Evolutionary conservation across 306 rosid genomes (phyloP), one percentile per base, ranked within the genome.

Genomic region (Gillenia trifoliata): DNA sequence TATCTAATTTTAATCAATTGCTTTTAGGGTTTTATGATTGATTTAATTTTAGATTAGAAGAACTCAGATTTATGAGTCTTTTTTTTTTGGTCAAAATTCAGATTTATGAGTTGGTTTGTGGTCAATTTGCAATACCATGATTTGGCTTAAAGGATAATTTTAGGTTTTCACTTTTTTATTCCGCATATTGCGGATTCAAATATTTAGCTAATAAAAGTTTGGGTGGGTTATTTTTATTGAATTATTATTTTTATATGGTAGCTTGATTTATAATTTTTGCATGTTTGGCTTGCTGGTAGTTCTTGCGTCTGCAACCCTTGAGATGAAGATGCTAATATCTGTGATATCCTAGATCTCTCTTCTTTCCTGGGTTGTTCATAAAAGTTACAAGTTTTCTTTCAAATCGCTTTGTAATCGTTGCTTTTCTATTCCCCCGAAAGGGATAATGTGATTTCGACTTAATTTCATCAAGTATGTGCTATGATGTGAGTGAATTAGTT

Each of bases 21-120:
- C 2, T 70, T 66, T 60, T 49, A 50, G 75, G 61, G 72, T 61
- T 74, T 77, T 65, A 20, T 45, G 65, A 74, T 13, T 5, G 43
- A 23, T 55, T 20, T 20, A 2, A 0, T 30, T 29, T 38, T 11
- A 6, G 64, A 50, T 28, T 70, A 50, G 29, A 50, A n/a, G 12
- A 28, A 2, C 15, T 68, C 26, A 40, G 28, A 19, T 17, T 47
- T n/a, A n/a, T n/a, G n/a, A n/a, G n/a, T n/a, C n/a, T n/a, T n/a
- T n/a, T n/a, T n/a, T n/a, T n/a, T n/a, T n/a, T n/a, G n/a, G n/a
- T n/a, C n/a, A n/a, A n/a, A n/a, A n/a, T 19, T 38, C 41, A 38
- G 41, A 38, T 38, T 38, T 38, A 38, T 8, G 41, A 38, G 41
- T 38, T 38, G 28, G 50, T 30, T 31, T n/a, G 43, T n/a, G 41